Evolutionary conservation across 208 protist species (phyloP), one percentile per base, ranked within the genome.

Genomic region (Leishmania lainsoni): DNA sequence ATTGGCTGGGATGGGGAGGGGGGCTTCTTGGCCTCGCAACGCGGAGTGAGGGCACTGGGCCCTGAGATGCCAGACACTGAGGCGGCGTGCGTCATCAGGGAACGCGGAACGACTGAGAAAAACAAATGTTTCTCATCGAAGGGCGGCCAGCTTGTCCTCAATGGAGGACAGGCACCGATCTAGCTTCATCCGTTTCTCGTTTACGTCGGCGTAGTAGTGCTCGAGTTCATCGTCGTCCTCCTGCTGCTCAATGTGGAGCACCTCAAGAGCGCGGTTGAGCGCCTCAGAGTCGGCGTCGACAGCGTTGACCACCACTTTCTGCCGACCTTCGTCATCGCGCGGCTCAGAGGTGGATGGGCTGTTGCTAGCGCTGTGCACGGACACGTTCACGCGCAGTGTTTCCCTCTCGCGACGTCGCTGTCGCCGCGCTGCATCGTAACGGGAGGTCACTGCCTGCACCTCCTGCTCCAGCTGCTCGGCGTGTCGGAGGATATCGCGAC

Each of bases 181-280:
- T 17, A 88, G 56, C 81, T 81, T 58, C 22, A 45, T 49, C 32
- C 82, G 51, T 75, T 86, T 85, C 20, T 66, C 61, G 71, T 85
- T 85, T 56, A 85, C 81, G 42, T 85, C 63, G 0, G 69, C 61
- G 61, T 85, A 85, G 63, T 81, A 85, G 59, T 61, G 76, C 61
- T 72, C 69, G 29, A 85, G 81, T 16, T 71, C 52, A 63, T 81
- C 76, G 54, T 85, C 76, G 61, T 85, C 81, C 32, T 81, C 81
- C 51, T 85, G 76, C 71, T 85, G 81, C 42, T 61, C 81, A 65
- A 85, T 65, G 70, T 85, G 81, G 58, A 85, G 75, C 35, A 61
- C 29, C 81, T 85, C 81, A 5, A 85, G 71, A 29, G 69, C 72
- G 29, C 75, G 39, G 61, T 85, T 73, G 22, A 85, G 75, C 9